Evolutionary conservation across 768 basidiomycete species (phyloP).

Genomic region (Suillus luteus): DNA sequence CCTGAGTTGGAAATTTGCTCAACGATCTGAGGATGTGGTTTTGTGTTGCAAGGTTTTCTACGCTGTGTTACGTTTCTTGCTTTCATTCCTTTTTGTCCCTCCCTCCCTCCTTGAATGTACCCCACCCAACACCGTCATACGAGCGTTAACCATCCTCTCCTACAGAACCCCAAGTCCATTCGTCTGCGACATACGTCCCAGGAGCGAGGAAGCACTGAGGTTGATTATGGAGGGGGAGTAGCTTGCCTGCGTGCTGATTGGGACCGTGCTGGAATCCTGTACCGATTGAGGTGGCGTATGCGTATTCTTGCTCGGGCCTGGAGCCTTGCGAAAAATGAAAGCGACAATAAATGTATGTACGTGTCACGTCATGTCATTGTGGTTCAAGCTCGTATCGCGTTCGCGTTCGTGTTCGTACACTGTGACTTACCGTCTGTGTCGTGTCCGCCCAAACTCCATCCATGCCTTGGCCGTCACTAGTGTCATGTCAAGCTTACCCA

Average conservation of each 20-base stretch:
- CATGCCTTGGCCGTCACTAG: no score
- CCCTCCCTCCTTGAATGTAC: not conserved
- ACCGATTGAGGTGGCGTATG: not conserved
- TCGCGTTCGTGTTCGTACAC: no score
- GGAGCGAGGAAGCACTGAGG: conserved; percentile 46
- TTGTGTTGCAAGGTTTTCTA: not conserved
- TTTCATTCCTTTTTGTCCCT: not conserved
- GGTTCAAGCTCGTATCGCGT: no score
- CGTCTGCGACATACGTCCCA: conserved; percentile 50
- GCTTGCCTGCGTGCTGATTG: not conserved
- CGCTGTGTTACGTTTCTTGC: not conserved
- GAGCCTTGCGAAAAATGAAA: not conserved
- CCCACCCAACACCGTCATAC: not conserved
- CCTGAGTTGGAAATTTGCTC: not conserved
- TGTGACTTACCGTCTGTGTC: no score
- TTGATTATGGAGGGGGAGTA: conserved; percentile 36
- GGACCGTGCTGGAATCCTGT: not conserved
- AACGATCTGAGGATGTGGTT: not conserved
- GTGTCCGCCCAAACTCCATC: no score
- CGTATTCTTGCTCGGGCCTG: not conserved
- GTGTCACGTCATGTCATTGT: not conserved
- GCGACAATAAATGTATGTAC: not conserved
- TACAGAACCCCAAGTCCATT: conserved; percentile 38
- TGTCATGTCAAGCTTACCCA: no score
- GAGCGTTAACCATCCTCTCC: not conserved